These are phyloP conservation scores for Tulasnella calospora DNA, from an alignment of 768 basidiomycete species.

Conservation along the genomic window DNA sequence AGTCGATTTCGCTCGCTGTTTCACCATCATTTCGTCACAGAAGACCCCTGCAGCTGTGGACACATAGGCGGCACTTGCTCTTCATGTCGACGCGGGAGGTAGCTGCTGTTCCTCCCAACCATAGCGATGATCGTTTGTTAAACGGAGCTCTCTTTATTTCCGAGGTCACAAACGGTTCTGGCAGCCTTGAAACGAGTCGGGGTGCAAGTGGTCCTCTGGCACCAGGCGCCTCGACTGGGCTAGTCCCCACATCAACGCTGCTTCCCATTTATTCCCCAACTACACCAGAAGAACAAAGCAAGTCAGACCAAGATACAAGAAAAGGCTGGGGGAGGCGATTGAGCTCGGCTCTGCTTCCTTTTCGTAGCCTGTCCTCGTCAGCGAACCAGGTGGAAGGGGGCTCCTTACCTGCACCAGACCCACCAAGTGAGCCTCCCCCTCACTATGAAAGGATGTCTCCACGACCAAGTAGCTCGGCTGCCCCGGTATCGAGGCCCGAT, in stretches of 20 bases:
- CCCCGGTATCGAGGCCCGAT: neutral
- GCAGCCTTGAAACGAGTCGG: neutral
- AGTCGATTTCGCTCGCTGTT: neutral
- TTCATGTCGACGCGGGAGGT: neutral
- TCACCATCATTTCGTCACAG: neutral
- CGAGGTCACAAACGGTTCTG: neutral
- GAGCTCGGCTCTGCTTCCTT: neutral
- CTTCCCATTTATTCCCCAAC: neutral
- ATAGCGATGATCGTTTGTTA: neutral
- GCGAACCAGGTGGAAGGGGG: neutral
- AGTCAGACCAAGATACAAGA: neutral
- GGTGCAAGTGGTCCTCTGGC: neutral
- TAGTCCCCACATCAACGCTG: neutral
- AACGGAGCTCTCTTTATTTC: neutral
- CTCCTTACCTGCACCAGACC: neutral
- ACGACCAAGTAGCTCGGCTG: neutral
- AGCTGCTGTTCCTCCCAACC: neutral
- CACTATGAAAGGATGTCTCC: neutral
- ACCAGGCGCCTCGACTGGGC: neutral
- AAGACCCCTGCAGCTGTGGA: neutral
- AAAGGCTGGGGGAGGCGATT: neutral
- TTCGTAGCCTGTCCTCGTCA: neutral
- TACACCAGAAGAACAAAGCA: neutral
- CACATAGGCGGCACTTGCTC: neutral
- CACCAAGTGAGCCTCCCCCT: neutral